Evolutionary conservation across 306 rosid genomes (phyloP).

Genomic region (Adenanthera pavonina): DNA sequence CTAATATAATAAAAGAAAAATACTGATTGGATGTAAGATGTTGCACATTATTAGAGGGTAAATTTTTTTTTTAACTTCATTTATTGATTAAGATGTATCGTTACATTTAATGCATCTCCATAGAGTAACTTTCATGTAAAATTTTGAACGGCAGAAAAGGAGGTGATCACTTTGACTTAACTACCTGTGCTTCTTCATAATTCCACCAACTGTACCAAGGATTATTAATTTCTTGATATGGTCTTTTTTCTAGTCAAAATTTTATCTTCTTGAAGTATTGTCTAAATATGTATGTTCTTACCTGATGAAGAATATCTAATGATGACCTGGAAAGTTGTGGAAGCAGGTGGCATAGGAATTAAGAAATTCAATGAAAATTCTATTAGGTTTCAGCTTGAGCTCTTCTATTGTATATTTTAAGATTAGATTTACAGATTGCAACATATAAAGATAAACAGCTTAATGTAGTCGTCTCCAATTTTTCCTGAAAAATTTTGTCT

Average conservation of each 20-base stretch:
- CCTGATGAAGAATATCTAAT: not conserved
- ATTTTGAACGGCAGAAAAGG: constrained; percentile 3
- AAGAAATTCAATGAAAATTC: not conserved
- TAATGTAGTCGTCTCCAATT: not conserved
- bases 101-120: not conserved
- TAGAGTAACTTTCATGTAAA: constrained; percentile 2
- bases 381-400: not conserved
- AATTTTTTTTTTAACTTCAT: not conserved
- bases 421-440: not conserved
- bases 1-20: not conserved
- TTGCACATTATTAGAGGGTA: not conserved
- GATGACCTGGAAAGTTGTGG: not conserved
- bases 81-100: not conserved
- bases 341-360: not conserved
- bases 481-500: not conserved
- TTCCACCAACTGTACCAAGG: constrained; percentile 14
- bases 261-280: not conserved
- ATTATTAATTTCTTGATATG: not conserved
- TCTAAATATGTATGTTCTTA: not conserved
- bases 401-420: not conserved
- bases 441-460: not conserved
- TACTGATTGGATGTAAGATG: not conserved
- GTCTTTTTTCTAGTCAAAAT: not conserved
- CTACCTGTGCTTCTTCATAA: not conserved
- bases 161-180: not conserved